Evolutionary conservation across 345 rosid genomes (phyloP).

Genomic region (Nephelium lappaceum): DNA sequence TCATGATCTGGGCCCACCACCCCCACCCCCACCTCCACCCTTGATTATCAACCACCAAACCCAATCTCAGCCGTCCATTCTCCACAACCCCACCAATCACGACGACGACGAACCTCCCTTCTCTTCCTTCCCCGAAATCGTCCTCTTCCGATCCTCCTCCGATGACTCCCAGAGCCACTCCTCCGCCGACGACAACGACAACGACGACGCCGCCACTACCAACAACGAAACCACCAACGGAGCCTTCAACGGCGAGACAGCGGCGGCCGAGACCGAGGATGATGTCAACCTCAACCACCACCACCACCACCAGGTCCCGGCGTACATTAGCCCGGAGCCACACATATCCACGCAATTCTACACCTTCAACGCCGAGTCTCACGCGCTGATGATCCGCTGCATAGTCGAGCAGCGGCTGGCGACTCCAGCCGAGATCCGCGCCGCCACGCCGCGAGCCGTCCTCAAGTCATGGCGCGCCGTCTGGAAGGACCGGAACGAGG

Average conservation of each 20-base stretch:
- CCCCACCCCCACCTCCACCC: constrained; percentile 35
- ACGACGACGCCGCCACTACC: constrained; percentile 40
- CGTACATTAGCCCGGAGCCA: constrained; percentile 73
- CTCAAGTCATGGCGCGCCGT: constrained; percentile 94
- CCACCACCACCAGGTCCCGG: constrained; percentile 20
- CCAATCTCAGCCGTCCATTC: constrained; percentile 59
- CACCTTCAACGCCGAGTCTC: constrained; percentile 94
- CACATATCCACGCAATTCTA: constrained; percentile 93
- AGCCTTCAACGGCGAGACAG: not conserved
- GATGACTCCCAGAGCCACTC: constrained; percentile 59
- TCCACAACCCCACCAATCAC: constrained; percentile 44
- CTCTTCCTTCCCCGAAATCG: constrained; percentile 65
- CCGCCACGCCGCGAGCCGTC: constrained; percentile 74
- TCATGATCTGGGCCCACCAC: constrained; percentile 53
- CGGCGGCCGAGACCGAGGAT: not conserved
- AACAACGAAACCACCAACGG: not conserved
- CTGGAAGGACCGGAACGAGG: constrained; percentile 98
- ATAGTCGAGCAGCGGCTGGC: constrained; percentile 85
- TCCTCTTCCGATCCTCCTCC: constrained; percentile 78
- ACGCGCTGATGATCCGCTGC: constrained; percentile 92
- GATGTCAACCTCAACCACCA: too few relatives aligned
- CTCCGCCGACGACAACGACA: constrained; percentile 59
- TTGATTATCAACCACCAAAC: constrained; percentile 34
- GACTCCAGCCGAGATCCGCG: constrained; percentile 86
- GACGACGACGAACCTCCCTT: constrained; percentile 48